Base-by-base conservation (phyloP, 192 early-diverging fungal species). In the Backusella luteola region DNA sequence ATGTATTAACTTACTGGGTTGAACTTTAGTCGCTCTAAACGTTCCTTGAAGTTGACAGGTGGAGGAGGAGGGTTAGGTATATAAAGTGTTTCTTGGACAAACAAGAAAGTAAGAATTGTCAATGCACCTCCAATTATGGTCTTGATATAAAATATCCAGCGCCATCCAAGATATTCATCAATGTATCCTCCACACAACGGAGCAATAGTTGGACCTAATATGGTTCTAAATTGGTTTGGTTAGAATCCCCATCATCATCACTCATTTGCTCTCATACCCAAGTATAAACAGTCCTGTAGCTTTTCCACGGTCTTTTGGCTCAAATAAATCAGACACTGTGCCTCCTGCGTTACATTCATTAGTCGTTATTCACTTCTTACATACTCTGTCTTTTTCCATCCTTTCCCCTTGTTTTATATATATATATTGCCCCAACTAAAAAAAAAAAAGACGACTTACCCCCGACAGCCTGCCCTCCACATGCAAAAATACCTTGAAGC, bases 71-170 rank as follows among this genome's bases (percentile, higher is more conserved):
- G 21, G 34, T 71, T 71, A 26, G 77, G 77, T 4, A 34, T 35
- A 38, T 80, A 76, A 19, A 80, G 82, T 0, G 91, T 92, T 76
- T 92, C 91, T 17, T 90, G 88, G 69, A 90, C 66, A 32, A 87
- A 84, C 71, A 90, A 82, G n/a, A 85, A 77, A 0, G 83, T 83
- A 17, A 86, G 35, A 19, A 89, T 63, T 29, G 84, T 67, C 69
- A 90, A 76, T 15, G 82, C 42, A 1, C 87, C 90, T 69, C 84
- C 83, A 71, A 89, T 79, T 21, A 91, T 91, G 3, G 84, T 59
- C 38, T 85, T 82, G 15, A 88, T 79, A 84, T 89, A 90, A 70
- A 91, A 92, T 14, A 88, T 76, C 85, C 85, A 86, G 1, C 80
- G 82, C 77, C 79, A 86, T 19, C 73, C 76, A 11, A 81, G 38